phyloP scores from a whole-genome alignment of 768 basidiomycete species.

The Solioccasus polychromus region DNA sequence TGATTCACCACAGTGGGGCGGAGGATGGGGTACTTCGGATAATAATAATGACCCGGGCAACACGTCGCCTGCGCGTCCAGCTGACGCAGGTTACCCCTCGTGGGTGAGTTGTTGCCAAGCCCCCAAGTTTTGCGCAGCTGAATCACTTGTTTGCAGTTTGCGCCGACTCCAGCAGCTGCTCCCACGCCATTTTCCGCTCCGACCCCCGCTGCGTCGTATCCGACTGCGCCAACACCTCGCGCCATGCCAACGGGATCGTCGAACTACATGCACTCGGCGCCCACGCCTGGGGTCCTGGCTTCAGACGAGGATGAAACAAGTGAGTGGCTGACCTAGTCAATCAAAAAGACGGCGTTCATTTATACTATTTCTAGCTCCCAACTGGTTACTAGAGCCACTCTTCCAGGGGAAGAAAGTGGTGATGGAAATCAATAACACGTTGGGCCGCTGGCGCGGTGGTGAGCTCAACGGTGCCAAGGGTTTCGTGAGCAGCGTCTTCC shows the following conservation, averaged over 20 bases:
- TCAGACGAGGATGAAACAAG: constrained; percentile 29
- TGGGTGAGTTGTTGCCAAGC: constrained; percentile 33
- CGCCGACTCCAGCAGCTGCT: constrained; percentile 39
- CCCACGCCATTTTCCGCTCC: constrained; percentile 37
- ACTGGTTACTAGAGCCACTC: constrained; percentile 26
- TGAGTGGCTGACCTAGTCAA: constrained; percentile 13
- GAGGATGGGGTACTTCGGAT: constrained; percentile 25
- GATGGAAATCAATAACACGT: constrained; percentile 28
- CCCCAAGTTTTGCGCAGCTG: constrained; percentile 12
- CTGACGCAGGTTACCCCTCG: constrained; percentile 26
- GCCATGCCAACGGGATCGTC: constrained; percentile 26
- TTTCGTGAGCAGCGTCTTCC: constrained; percentile 27
- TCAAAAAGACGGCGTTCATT: constrained; percentile 16
- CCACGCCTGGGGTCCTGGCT: constrained; percentile 28
- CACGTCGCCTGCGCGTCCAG: constrained; percentile 33
- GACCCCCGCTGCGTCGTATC: constrained; percentile 29
- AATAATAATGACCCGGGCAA: constrained; percentile 27
- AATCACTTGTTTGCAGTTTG: constrained; percentile 20
- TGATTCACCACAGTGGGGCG: constrained; percentile 32
- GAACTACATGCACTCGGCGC: constrained; percentile 25
- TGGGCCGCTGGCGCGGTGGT: constrained; percentile 25
- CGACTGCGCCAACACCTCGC: constrained; percentile 32
- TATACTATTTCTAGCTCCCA: constrained; percentile 18
- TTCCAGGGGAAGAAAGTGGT: constrained; percentile 30
- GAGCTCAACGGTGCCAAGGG: constrained; percentile 29